These are phyloP conservation scores for Russula compacta DNA, from an alignment of 768 basidiomycete genomes.

Conservation along the genomic window DNA sequence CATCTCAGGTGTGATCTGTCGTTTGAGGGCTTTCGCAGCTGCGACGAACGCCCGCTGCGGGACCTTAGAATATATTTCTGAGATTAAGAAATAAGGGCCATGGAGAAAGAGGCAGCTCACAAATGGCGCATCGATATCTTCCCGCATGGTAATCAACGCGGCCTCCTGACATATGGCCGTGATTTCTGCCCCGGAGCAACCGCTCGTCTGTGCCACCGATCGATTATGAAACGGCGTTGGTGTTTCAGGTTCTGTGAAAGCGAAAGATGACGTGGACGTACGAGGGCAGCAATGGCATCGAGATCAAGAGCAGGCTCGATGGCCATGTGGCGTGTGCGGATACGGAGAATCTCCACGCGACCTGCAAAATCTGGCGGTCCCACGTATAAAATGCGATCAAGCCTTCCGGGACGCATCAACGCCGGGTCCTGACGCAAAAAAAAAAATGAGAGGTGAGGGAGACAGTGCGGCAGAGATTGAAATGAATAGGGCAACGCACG, in stretches of 20 bases:
- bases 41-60: conserved; percentile 59
- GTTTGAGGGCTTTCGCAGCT: conserved; percentile 64
- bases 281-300: conserved; percentile 57
- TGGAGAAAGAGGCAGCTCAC: conserved; percentile 44
- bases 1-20: conserved; percentile 79
- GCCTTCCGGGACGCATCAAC: conserved; percentile 85
- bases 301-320: conserved; percentile 64
- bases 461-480: conserved; percentile 21
- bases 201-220: conserved; percentile 56
- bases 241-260: no score
- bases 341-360: conserved; percentile 76
- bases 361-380: conserved; percentile 80
- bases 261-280: conserved; percentile 27
- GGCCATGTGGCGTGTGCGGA: conserved; percentile 72
- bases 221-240: neutral
- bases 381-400: conserved; percentile 91
- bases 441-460: neutral
- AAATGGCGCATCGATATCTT: conserved; percentile 64
- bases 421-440: conserved; percentile 67
- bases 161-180: conserved; percentile 92
- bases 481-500: neutral
- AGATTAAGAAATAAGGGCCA: no score
- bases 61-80: no score
- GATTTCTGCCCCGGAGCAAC: conserved; percentile 95
- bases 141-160: conserved; percentile 84